phyloP scores from a whole-genome alignment of 768 basidiomycete species.

The Lactarius evosmus region DNA sequence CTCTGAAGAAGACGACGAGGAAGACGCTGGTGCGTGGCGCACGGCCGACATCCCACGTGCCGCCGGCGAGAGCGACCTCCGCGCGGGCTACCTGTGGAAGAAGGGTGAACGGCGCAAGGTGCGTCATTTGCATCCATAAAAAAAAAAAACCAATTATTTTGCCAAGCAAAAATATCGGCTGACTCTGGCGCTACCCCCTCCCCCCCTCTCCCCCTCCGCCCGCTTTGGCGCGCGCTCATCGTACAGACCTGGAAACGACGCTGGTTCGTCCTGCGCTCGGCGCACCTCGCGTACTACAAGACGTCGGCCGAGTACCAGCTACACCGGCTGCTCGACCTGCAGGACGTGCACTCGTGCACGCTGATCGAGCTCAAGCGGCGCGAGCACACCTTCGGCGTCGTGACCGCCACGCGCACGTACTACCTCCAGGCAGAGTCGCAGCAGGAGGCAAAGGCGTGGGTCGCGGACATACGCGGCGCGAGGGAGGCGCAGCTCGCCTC shows the following conservation, averaged over 20 bases:
- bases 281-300: constrained; percentile 96
- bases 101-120: constrained; percentile 98
- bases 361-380: constrained; percentile 87
- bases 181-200: no score
- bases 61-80: constrained; percentile 70
- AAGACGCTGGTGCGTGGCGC: constrained; percentile 74
- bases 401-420: constrained; percentile 86
- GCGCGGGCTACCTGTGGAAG: constrained; percentile 94
- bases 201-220: no score
- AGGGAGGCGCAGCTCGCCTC: constrained; percentile 55
- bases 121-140: constrained; percentile 28
- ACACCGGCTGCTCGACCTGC: constrained; percentile 80
- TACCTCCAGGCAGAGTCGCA: constrained; percentile 78
- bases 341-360: constrained; percentile 87
- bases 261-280: constrained; percentile 94
- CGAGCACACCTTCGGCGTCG: constrained; percentile 84
- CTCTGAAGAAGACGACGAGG: constrained; percentile 73
- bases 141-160: background rate
- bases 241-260: constrained; percentile 98
- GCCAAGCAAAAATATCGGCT: no score
- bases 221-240: no score
- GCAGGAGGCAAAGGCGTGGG: constrained; percentile 80
- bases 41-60: constrained; percentile 44
- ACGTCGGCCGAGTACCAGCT: constrained; percentile 92
- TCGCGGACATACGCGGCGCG: constrained; percentile 74